Base-by-base conservation (phyloP, 1,284 basidiomycete genomes). In the Puccinia coronata region DNA sequence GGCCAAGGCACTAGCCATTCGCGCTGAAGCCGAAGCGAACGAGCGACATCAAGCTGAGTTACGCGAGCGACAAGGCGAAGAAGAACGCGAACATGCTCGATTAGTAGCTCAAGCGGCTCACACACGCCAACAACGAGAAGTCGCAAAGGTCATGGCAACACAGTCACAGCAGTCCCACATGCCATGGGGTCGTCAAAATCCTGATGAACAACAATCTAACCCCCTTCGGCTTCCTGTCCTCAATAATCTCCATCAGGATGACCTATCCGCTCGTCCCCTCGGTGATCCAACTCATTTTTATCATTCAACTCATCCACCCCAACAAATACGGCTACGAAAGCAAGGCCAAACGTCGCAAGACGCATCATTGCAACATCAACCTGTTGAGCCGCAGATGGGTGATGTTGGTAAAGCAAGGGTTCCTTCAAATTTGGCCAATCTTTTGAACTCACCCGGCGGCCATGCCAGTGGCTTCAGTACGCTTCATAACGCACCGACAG, bases 381-480 rank as follows among this genome's bases (percentile, higher is more conserved):
- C 25, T 53, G 31, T 18, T 28, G 39, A 69, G 34, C 25, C 36
- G 11, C 59, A 67, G 36, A 59, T 36, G 18, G 70, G 65, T 31
- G 70, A 74, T 12, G 71, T 39, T 31, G 39, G 12, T 39, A 55
- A 81, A 34, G 49, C 43, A 39, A 71, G 71, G 23, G 59, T 81
- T 57, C 80, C 80, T n/a, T 81, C 80, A 6, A 81, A 81, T 49
- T 43, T 81, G 70, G 80, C 80, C 14, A 81, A 75, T 69, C 71
- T 81, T n/a, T 59, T 81, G 34, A 81, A 81, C 63, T 81, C 80
- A 11, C 80, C 80, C 1, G 43, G 70, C 55, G 71, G 51, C n/a
- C 71, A 74, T 43, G n/a, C 43, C n/a, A 31, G 69, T 67, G 25
- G 61, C 20, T 39, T 78, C 18, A 65, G 18, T 51, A 63, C 36